These are phyloP conservation scores for Claviceps fusiformis DNA, from an alignment of 2,329 filamentous ascomycete genomes.

Conservation along the genomic window DNA sequence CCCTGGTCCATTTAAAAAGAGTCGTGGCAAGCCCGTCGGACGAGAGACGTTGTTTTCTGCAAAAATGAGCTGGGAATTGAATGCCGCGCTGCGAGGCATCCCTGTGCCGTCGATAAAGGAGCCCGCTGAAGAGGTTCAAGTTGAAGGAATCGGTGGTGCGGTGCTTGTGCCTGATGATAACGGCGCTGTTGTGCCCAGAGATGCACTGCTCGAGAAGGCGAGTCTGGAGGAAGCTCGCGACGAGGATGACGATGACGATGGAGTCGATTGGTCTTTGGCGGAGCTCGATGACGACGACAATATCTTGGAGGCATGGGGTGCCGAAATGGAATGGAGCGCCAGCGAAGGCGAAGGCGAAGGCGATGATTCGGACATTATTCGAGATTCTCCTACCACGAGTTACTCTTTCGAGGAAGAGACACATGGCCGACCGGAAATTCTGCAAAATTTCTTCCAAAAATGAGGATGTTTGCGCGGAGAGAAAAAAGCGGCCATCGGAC, in stretches of 20 bases:
- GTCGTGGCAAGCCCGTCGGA: constrained; percentile 25
- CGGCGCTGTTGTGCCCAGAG: not conserved
- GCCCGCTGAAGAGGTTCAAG: not conserved
- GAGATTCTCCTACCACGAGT: not conserved
- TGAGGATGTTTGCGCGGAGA: not conserved
- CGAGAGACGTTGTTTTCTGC: constrained; percentile 18
- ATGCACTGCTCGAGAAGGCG: not conserved
- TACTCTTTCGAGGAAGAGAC: not conserved
- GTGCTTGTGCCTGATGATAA: not conserved
- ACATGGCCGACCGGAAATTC: not conserved
- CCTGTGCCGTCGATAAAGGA: not conserved
- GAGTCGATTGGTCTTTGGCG: not conserved
- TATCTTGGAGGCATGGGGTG: not conserved
- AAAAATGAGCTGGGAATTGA: constrained; percentile 21
- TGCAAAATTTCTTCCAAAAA: not conserved
- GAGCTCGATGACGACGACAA: not conserved
- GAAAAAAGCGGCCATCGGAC: not conserved
- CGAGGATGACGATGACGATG: not conserved
- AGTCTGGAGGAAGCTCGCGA: not conserved
- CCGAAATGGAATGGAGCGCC: too few species aligned
- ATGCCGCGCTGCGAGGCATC: constrained; percentile 16
- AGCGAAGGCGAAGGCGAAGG: not conserved
- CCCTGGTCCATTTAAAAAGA: constrained; percentile 11
- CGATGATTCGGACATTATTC: not conserved
- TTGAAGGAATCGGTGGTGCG: not conserved